Evolutionary conservation across 768 basidiomycete genomes (phyloP).

Genomic region (Cystoderma amianthinum): DNA sequence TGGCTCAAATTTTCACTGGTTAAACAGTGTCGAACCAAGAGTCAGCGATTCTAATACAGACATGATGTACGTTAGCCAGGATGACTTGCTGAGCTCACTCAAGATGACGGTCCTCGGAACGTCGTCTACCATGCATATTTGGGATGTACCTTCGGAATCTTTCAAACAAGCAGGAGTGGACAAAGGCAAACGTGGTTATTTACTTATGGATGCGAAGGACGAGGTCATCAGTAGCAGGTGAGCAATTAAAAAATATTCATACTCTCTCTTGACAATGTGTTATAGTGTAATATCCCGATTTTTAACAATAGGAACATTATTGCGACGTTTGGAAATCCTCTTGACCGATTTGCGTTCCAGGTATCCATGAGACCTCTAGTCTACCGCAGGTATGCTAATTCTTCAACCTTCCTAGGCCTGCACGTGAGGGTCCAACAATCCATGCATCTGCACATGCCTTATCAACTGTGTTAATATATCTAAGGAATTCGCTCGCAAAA

Average conservation of each 20-base stretch:
- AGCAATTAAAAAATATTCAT: slow-evolving; percentile 2
- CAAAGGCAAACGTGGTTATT: slow-evolving; percentile 21
- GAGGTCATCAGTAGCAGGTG: slow-evolving; percentile 53
- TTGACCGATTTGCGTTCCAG: slow-evolving; percentile 30
- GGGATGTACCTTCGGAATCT: slow-evolving; percentile 48
- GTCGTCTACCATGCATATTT: slow-evolving; percentile 59
- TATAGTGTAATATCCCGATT: slow-evolving; percentile 55
- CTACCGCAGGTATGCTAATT: too few species aligned
- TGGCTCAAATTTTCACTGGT: slow-evolving; percentile 2
- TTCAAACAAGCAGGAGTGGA: slow-evolving; percentile 43
- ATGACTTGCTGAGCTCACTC: slow-evolving; percentile 46
- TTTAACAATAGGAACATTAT: slow-evolving; percentile 56
- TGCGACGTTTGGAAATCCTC: slow-evolving; percentile 60
- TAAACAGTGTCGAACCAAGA: slow-evolving; percentile 40
- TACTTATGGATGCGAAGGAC: slow-evolving; percentile 54
- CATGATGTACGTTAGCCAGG: slow-evolving; percentile 36
- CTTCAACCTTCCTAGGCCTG: slow-evolving; percentile 33
- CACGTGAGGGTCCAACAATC: slow-evolving; percentile 43
- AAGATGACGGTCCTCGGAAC: slow-evolving; percentile 55
- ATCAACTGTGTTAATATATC: slow-evolving; percentile 42
- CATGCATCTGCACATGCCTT: slow-evolving; percentile 65
- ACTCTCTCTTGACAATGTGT: neutral
- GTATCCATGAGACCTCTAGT: too few species aligned
- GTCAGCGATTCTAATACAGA: slow-evolving; percentile 28
- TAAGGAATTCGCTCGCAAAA: slow-evolving; percentile 38